Base-by-base conservation (phyloP, 768 basidiomycete species). In the Cystofilobasidium capitatum region DNA sequence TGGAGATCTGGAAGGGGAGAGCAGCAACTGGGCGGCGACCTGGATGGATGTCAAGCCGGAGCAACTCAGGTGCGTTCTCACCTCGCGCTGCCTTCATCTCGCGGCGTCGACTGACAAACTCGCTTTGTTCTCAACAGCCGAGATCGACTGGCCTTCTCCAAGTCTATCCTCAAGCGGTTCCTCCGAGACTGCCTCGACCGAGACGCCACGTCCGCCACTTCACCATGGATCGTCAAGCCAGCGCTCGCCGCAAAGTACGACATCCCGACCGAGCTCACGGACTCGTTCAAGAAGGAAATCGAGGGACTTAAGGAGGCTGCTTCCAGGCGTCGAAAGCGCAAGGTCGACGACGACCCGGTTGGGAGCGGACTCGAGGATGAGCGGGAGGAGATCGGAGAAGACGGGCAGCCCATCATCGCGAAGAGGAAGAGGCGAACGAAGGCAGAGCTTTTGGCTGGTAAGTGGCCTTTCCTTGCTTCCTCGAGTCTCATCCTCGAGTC, bases 141-240 rank as follows among this genome's bases (percentile, higher is more conserved):
- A 69, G 96, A 99, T 76, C 88, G 93, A 62, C 81, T 94, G 24
- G 86, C 91, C 24, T 98, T 98, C 78, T 94, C 91, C 35, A 97
- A 98, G 77, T 92, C 92, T 22, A 94, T 98, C 72, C 84, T 99
- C 35, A 89, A 92, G 71, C 87, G 92, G 20, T 97, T 94, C 78
- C 89, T 99, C 66, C 86, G 90, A 70, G 96, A 98, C 74, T 94
- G 91, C 73, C 88, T 99, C 2, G 88, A 90, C 73, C 86, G 96
- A 39, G 91, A 94, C 71, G 82, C 91, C 20, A 88, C 90, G 12
- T 22, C 64, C 17, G 87, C 94, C 33, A 91, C 91, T 10, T 89
- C 91, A 0, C 94, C 96, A 8, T 99, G 96, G 96, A 87, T 86
- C 1, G 92, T 98, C 36, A 97, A 97, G 76, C 84, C 84, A 1